Conservation (phyloP, 1,284 basidiomycete species). For the Apiotrichum brassicae region DNA sequence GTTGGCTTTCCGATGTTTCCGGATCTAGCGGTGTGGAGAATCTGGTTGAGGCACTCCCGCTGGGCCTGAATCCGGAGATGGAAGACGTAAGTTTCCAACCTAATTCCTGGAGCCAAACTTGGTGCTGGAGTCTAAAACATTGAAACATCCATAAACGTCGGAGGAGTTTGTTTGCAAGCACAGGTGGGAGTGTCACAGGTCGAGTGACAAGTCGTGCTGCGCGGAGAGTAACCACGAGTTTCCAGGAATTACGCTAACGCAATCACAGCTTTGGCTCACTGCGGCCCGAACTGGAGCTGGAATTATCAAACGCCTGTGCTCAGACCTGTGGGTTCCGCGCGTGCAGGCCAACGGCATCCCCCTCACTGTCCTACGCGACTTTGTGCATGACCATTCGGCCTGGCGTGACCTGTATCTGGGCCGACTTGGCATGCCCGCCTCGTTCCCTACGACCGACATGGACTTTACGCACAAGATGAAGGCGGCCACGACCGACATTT, state of each 20-base stretch:
- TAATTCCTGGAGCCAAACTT: too few species aligned
- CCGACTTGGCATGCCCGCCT: constrained; percentile 73
- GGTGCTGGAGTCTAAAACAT: too few species aligned
- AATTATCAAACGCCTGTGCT: constrained; percentile 69
- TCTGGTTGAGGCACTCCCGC: not conserved
- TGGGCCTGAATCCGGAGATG: not conserved
- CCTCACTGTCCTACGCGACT: constrained; percentile 55
- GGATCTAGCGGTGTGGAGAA: constrained; percentile 6
- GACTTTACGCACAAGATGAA: constrained; percentile 77
- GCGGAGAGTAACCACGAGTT: too few species aligned
- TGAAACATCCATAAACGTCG: too few species aligned
- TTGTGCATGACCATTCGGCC: constrained; percentile 58
- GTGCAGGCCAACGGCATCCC: constrained; percentile 70
- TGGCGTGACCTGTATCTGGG: constrained; percentile 73
- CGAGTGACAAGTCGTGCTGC: too few species aligned
- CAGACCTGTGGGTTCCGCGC: constrained; percentile 67
- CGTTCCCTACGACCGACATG: constrained; percentile 61
- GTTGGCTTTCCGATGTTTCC: not conserved
- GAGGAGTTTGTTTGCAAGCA: too few species aligned
- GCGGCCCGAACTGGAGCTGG: constrained; percentile 72
- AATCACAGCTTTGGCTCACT: constrained; percentile 41
- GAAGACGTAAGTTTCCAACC: too few species aligned
- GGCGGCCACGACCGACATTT: constrained; percentile 72
- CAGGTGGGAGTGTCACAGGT: too few species aligned
- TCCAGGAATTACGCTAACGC: too few species aligned